A percentile compares a stretch with the other conserved stretches of the same genome.
Conservation (phyloP, 164 flowering plant species). For the Piper longum region DNA sequence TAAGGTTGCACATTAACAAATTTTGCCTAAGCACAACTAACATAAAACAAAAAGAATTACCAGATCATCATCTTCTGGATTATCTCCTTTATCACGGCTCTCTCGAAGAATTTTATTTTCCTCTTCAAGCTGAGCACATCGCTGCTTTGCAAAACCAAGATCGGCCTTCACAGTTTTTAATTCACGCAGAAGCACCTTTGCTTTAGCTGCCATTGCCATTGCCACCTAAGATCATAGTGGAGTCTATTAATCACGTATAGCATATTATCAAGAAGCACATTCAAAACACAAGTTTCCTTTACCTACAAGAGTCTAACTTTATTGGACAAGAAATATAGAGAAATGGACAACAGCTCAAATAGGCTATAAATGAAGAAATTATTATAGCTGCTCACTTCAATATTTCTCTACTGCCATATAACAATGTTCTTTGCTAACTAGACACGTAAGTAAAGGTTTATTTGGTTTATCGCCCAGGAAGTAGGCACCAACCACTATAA, state of each 20-base stretch:
- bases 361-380: no score
- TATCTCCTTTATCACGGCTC: slow-evolving; percentile 53
- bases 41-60: slow-evolving; percentile 19
- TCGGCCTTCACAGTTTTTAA: slow-evolving; percentile 91
- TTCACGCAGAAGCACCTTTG: slow-evolving; percentile 85
- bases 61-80: slow-evolving; percentile 87
- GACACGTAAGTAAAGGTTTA: neutral
- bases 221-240: slow-evolving; percentile 58
- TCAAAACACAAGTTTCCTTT: neutral
- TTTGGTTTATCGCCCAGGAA: no score
- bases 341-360: no score
- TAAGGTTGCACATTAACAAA: neutral
- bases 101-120: slow-evolving; percentile 77
- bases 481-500: no score
- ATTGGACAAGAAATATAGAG: no score
- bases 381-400: neutral
- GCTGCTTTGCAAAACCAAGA: slow-evolving; percentile 76
- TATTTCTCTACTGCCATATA: neutral
- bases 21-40: no score
- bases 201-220: slow-evolving; percentile 95
- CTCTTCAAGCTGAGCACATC: slow-evolving; percentile 90
- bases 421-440: neutral
- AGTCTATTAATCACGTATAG: slow-evolving; percentile 20
- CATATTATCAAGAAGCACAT: neutral
- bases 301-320: neutral